Base-by-base conservation (phyloP, 2,329 filamentous ascomycete species). In the Aspergillus neotritici region DNA sequence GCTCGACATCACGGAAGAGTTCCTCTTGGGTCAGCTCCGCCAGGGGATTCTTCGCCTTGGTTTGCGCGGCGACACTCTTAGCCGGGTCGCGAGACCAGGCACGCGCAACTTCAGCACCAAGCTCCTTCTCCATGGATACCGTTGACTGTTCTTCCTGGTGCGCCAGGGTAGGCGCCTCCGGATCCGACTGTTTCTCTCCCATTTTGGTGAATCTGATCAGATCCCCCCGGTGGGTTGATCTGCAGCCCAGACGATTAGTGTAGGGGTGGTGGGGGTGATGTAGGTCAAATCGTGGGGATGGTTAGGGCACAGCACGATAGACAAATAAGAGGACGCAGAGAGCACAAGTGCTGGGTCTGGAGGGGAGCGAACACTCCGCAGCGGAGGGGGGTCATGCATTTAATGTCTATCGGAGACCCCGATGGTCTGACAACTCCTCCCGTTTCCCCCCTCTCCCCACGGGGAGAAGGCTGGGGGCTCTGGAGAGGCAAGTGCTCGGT, bases 1-100 rank as follows among this genome's bases (percentile, higher is more conserved):
- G 43, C 34, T 62, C 58, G 30, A 61, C 56, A 39, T 64, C 59
- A 7, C 37, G 40, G 3, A 62, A 46, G 14, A 64, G 48, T 34
- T 58, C 52, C 11, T 62, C 58, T 11, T 28, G 41, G 17, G 55
- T 54, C 32, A 63, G 51, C 2, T 47, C 56, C 5, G 52, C 48
- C 3, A 61, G 51, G 34, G 60, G 60, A 33, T 61, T 62, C 32
- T 47, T 51, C 28, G 45, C 40, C 33, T 54, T 56, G 32, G 32
- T 38, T 5, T 37, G 37, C 9, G 29, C 14, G n/a, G 32, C 28
- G 11, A 10, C 15, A 3, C 17, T 21, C 16, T 44, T 37, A 15
- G 29, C 31, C n/a, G 43, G 11, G 14, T 51, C 48, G 12, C 25
- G 41, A 10, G 47, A 44, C 49, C 49, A 51, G 11, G 21, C 31